Evolutionary conservation across 208 protist species (phyloP), one percentile per base, ranked within the genome.

Genomic region (Balamuthia mandrillaris): DNA sequence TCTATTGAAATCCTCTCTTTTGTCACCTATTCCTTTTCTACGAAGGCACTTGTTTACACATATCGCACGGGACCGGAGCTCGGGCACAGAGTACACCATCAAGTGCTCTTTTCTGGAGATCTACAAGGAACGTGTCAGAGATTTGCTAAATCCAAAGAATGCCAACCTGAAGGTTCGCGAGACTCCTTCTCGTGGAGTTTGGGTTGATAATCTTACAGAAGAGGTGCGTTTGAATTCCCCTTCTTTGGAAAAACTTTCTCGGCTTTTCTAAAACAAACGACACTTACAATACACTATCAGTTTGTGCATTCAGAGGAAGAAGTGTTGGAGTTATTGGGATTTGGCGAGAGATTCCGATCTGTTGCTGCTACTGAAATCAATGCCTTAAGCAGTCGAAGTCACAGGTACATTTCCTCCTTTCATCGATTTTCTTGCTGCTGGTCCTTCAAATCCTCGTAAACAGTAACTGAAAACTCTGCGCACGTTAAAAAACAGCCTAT

Each of bases 121-220:
- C 56, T 99, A 99, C 91, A 97, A 98, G 94, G 97, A 99, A 52
- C 94, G 93, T 86, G 95, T 98, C 35, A 89, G 94, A 2, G 97
- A 99, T 87, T 86, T 99, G 45, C 89, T 99, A 3, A 88, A 91
- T 41, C 81, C 94, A 16, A 93, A 96, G 78, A 91, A 90, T 18
- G 68, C 45, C 49, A 92, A 94, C 74, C 90, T 98, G 44, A 91
- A 90, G 42, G 89, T 98, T 18, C 92, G 94, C 27, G 96, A 96
- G 74, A 91, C 96, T 74, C 95, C 95, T 61, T 81, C 12, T 60
- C 95, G 96, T 66, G 95, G 94, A 49, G 95, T 97, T 58, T 98
- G 96, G 87, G 91, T 99, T 1, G 96, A 96, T 21, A 94, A 93
- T 52, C 93, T 92, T 29, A 94, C 94, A 35, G 96, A 94, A 47